Evolutionary conservation across 2,329 filamentous ascomycete species (phyloP).

Genomic region (Cladosporium sphaerospermum): DNA sequence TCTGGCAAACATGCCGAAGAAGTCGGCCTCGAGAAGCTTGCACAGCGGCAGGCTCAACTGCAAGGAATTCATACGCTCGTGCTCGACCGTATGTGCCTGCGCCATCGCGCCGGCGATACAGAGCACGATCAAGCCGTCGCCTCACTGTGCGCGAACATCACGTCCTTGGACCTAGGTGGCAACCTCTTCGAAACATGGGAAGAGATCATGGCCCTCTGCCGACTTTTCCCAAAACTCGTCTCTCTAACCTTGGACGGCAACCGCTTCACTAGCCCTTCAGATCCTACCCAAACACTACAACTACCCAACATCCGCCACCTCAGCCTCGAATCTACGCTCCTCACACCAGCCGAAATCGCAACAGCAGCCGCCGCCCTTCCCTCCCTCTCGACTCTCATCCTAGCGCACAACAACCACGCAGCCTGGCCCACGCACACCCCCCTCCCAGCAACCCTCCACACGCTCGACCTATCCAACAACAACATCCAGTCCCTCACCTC

Average conservation of each 20-base stretch:
- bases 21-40: slow-evolving; percentile 91
- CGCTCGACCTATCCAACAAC: slow-evolving; percentile 68
- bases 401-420: slow-evolving; percentile 34
- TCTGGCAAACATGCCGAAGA: slow-evolving; percentile 82
- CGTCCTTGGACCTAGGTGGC: slow-evolving; percentile 76
- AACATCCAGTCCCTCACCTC: slow-evolving; percentile 55
- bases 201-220: slow-evolving; percentile 65
- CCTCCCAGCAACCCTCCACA: slow-evolving; percentile 50
- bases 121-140: slow-evolving; percentile 44
- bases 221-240: slow-evolving; percentile 59
- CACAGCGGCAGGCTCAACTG: slow-evolving; percentile 69
- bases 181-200: slow-evolving; percentile 68
- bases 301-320: slow-evolving; percentile 26
- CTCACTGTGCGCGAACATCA: slow-evolving; percentile 50
- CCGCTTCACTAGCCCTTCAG: slow-evolving; percentile 45
- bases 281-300: neutral
- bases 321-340: slow-evolving; percentile 44
- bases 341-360: slow-evolving; percentile 34
- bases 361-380: slow-evolving; percentile 47
- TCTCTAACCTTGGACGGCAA: slow-evolving; percentile 50
- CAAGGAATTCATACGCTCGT: slow-evolving; percentile 74
- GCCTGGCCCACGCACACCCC: slow-evolving; percentile 25
- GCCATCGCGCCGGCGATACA: slow-evolving; percentile 14
- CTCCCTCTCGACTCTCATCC: slow-evolving; percentile 48
- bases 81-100: slow-evolving; percentile 68